A percentile compares a stretch with the other conserved stretches of the same genome.
These are phyloP conservation scores for Phoma sp. DNA, from an alignment of 2,329 filamentous ascomycete genomes.

Conservation along the genomic window DNA sequence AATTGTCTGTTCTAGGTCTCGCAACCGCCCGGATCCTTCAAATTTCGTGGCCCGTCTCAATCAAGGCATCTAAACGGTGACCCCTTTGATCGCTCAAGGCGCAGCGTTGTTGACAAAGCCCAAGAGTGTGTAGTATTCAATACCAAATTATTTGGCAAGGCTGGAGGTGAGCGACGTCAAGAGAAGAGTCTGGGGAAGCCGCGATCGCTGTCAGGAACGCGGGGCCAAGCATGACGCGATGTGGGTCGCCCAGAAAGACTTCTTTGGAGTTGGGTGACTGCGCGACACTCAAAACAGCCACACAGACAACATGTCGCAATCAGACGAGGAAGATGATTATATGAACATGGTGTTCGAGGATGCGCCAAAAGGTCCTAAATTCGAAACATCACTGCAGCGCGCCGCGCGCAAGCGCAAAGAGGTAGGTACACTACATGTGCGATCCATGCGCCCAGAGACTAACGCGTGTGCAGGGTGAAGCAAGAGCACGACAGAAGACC, in stretches of 20 bases:
- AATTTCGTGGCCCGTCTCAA: not conserved
- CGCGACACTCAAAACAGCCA: not conserved
- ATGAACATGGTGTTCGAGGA: constrained; percentile 94
- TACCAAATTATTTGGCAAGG: not conserved
- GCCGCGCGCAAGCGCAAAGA: constrained; percentile 62
- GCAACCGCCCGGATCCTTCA: constrained; percentile 5
- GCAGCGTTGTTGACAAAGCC: not conserved
- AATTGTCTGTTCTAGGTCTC: not conserved
- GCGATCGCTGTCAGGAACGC: constrained; percentile 14
- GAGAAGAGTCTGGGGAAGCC: constrained; percentile 18
- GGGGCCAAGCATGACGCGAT: constrained; percentile 21
- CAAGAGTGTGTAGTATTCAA: not conserved
- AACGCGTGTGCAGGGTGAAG: constrained; percentile 35
- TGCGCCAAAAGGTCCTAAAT: constrained; percentile 54
- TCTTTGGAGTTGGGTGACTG: constrained; percentile 10
- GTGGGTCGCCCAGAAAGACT: constrained; percentile 21
- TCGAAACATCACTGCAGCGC: constrained; percentile 70
- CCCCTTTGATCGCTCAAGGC: not conserved
- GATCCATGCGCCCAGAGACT: constrained; percentile 12
- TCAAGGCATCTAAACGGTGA: too few species aligned
- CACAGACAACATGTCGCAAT: constrained; percentile 37
- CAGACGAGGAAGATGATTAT: constrained; percentile 89
- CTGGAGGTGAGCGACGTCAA: constrained; percentile 7
- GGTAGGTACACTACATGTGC: constrained; percentile 38
- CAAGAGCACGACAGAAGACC: constrained; percentile 63